Conservation (phyloP, 768 basidiomycete genomes). For the Boletus subparvulus region DNA sequence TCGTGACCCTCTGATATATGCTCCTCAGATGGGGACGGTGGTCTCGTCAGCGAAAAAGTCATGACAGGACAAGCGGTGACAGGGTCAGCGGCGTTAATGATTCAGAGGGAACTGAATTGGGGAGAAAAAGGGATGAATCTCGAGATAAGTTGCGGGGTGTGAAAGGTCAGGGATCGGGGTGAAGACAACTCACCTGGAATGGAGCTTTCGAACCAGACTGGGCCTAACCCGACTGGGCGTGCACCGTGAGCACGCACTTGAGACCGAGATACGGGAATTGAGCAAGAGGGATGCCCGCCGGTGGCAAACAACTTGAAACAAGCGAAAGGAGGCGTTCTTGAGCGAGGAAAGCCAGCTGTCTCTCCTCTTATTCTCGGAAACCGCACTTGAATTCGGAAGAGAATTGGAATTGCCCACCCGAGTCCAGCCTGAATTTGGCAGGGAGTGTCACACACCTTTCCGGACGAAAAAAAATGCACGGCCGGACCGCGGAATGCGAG, state of each 20-base stretch:
- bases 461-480: neutral
- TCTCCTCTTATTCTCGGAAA: conserved; percentile 13
- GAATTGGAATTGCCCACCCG: conserved; percentile 14
- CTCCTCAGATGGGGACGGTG: conserved; percentile 31
- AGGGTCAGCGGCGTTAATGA: conserved; percentile 5
- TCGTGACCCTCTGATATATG: conserved; percentile 27
- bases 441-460: neutral
- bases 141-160: neutral
- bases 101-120: conserved; percentile 4
- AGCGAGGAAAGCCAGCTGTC: neutral
- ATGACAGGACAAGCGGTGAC: conserved; percentile 23
- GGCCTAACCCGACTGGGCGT: too few relatives aligned
- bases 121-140: neutral
- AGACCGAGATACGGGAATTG: neutral
- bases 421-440: conserved; percentile 5
- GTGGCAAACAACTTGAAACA: neutral
- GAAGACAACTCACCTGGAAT: neutral
- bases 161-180: neutral
- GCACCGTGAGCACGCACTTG: neutral
- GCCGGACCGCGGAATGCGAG: neutral
- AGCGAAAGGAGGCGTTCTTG: neutral
- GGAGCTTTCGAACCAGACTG: conserved; percentile 11
- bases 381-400: conserved; percentile 12
- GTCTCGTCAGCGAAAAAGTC: conserved; percentile 36
- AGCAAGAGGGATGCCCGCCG: neutral